phyloP scores from a whole-genome alignment of 2,329 filamentous ascomycete genomes.

The Berkeleyomyces rouxiae region DNA sequence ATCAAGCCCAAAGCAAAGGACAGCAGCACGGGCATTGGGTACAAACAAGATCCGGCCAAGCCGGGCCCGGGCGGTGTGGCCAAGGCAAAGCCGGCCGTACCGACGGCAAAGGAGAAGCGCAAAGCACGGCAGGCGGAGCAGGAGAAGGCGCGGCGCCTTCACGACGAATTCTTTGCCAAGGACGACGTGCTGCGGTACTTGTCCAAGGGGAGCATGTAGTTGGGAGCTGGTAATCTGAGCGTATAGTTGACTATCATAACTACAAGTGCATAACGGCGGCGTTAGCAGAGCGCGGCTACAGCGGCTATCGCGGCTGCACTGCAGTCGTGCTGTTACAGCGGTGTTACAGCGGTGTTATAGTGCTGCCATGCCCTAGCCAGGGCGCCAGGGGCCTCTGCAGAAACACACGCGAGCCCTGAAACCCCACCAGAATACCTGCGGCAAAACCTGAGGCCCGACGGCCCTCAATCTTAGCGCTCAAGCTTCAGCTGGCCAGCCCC shows the following conservation, averaged over 20 bases:
- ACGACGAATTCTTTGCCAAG: constrained; percentile 55
- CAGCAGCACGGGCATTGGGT: constrained; percentile 58
- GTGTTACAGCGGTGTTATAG: too few species aligned
- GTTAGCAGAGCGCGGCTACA: background rate
- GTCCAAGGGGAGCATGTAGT: constrained; percentile 4
- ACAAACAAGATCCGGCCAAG: constrained; percentile 23
- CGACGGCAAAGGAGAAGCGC: constrained; percentile 56
- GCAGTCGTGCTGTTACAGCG: too few species aligned
- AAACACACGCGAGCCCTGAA: background rate
- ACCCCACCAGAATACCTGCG: background rate
- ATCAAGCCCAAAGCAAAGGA: constrained; percentile 57
- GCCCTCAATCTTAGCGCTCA: background rate
- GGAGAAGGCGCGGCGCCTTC: constrained; percentile 45
- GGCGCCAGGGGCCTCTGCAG: background rate
- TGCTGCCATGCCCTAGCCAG: background rate
- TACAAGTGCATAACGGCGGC: background rate
- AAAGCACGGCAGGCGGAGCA: constrained; percentile 45
- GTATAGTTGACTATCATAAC: background rate
- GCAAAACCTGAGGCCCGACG: background rate
- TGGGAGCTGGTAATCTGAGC: background rate
- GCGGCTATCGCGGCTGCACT: background rate
- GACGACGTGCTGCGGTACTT: constrained; percentile 66
- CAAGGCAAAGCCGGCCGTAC: constrained; percentile 29
- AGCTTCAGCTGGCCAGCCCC: background rate
- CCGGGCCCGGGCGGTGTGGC: constrained; percentile 25